phyloP scores from a whole-genome alignment of 192 early-diverging fungal genomes.

The Endogone sp. region DNA sequence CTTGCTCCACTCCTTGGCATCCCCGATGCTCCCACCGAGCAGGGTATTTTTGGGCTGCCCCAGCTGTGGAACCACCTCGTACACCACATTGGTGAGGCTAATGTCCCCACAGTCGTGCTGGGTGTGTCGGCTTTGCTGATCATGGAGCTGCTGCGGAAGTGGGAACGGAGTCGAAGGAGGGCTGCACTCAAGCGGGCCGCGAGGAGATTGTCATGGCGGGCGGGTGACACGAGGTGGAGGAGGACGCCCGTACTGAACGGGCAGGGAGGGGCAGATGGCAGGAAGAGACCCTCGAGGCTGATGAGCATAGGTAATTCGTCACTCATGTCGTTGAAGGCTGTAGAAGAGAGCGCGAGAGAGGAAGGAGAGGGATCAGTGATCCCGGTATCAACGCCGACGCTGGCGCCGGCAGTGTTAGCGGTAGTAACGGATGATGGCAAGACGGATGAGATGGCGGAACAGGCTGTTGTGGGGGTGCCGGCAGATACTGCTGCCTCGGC shows the following conservation, averaged over 20 bases:
- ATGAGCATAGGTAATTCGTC: conserved; percentile 20
- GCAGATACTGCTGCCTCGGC: too few relatives aligned
- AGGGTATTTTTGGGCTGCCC: conserved; percentile 25
- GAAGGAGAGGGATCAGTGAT: neutral
- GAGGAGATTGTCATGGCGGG: conserved; percentile 19
- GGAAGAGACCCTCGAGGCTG: conserved; percentile 7
- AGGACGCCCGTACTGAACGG: conserved; percentile 18
- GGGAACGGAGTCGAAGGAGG: conserved; percentile 19
- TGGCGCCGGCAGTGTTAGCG: too few relatives aligned
- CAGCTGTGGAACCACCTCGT: conserved; percentile 29
- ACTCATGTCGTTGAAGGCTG: conserved; percentile 18
- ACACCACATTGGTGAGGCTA: conserved; percentile 15
- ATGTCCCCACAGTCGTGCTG: conserved; percentile 24
- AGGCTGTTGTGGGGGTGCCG: too few relatives aligned
- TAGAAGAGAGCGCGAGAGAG: conserved; percentile 1
- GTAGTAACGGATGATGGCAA: too few relatives aligned
- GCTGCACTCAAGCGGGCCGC: conserved; percentile 14
- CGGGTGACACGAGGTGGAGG: conserved; percentile 22
- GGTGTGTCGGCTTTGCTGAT: conserved; percentile 23
- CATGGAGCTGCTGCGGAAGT: conserved; percentile 21
- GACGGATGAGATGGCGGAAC: too few relatives aligned
- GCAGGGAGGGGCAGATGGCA: conserved; percentile 14
- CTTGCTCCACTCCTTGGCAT: conserved; percentile 31
- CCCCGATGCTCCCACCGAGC: conserved; percentile 12
- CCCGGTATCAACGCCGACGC: too few relatives aligned